Evolutionary conservation across 2,329 filamentous ascomycete genomes (phyloP).

Genomic region (Colletotrichum higginsianum): DNA sequence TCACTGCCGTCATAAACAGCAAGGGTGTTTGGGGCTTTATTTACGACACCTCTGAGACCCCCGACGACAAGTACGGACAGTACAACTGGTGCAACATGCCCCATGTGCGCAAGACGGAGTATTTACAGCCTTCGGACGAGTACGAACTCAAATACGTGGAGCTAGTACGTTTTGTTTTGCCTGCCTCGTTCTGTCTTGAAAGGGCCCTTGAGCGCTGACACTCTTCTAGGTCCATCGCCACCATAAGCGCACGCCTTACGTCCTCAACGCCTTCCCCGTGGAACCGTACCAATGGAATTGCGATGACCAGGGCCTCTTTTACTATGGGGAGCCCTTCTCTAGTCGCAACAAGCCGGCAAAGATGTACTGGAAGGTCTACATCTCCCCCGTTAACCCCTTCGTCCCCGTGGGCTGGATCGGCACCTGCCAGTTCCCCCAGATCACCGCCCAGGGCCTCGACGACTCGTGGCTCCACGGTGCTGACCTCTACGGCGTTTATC

Average conservation of each 20-base stretch:
- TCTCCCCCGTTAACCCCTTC: conserved; percentile 77
- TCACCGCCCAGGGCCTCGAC: conserved; percentile 78
- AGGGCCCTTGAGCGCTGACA: background rate
- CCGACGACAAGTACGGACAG: conserved; percentile 69
- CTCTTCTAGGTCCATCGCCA: conserved; percentile 79
- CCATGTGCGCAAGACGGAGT: conserved; percentile 79
- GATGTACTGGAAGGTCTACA: conserved; percentile 77
- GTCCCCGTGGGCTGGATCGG: conserved; percentile 77
- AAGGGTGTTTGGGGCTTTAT: conserved; percentile 81
- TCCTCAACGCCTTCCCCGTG: conserved; percentile 81
- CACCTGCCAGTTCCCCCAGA: conserved; percentile 86
- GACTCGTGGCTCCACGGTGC: conserved; percentile 83
- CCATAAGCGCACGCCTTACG: conserved; percentile 88
- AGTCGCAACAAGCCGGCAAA: conserved; percentile 62
- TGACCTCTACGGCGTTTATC: conserved; percentile 85
- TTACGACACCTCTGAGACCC: conserved; percentile 76
- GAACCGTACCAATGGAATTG: conserved; percentile 84
- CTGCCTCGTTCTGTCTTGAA: background rate
- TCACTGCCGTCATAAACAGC: conserved; percentile 69
- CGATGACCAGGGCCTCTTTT: conserved; percentile 77
- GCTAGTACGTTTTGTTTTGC: conserved; percentile 66
- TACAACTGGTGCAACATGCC: conserved; percentile 95
- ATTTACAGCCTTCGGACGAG: conserved; percentile 66
- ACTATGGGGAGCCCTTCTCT: conserved; percentile 73
- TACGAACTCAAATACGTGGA: conserved; percentile 83